Base-by-base conservation (phyloP, 73 alveolate genomes). In the Blepharisma japonicum region DNA sequence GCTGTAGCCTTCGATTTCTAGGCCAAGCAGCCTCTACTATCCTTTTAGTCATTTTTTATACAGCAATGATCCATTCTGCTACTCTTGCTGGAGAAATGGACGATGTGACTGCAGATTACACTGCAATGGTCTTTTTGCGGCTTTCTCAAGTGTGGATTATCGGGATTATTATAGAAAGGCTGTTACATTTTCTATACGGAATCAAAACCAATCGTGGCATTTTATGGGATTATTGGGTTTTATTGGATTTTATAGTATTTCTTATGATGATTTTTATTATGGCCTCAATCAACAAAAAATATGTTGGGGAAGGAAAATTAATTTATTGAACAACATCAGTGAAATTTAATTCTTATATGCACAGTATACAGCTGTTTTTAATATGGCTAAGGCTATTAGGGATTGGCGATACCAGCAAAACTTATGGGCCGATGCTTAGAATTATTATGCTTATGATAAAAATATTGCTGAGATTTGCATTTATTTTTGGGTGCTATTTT, bases 341-440 rank as follows among this genome's bases (percentile, higher is more conserved):
- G 11, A 21, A 45, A 9, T 45, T 70, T 45, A 70, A 70, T 45
- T 48, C 80, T 47, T 47, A 14, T 7, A 70, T 70, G 80, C 80
- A 70, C 27, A 7, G 55, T 2, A 45, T 47, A 20, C 32, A 14
- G 25, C 42, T 47, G 2, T 70, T 48, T 25, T 70, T 70, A 14
- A 20, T 39, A 45, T 70, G 80, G 66, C 9, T 70, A 0, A 39
- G 46, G 27, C 66, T 47, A 18, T 70, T 70, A 8, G 27, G 66
- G 0, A 47, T 70, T 70, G n/a, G 11, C 6, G 27, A 7, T 38
- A 45, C 46, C 14, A 70, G 71, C 9, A n/a, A 70, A 25, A 18
- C 80, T 18, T 70, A 45, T 45, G 80, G 80, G 79, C 80, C 80
- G 11, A 9, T 70, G 32, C n/a, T 70, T 0, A 9, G 80, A 45